Evolutionary conservation across 2,329 filamentous ascomycete species (phyloP).

Genomic region (Phaeoacremonium minimum): DNA sequence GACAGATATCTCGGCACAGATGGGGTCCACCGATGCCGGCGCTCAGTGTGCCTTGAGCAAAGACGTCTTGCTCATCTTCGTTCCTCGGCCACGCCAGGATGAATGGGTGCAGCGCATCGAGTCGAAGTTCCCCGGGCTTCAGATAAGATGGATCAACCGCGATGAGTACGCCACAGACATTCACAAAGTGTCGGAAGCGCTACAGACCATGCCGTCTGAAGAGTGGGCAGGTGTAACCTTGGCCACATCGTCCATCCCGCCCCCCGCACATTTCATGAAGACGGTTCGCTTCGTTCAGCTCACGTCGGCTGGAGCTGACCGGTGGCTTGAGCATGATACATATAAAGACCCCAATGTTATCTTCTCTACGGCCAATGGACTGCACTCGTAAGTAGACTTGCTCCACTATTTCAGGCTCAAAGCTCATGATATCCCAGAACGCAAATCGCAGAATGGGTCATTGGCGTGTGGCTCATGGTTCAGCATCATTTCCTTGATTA

Average conservation of each 20-base stretch:
- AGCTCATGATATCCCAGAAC: conserved; percentile 19
- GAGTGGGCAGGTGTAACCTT: conserved; percentile 36
- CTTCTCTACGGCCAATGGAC: conserved; percentile 36
- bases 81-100: conserved; percentile 21
- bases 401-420: no score
- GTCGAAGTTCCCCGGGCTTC: conserved; percentile 29
- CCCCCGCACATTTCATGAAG: conserved; percentile 22
- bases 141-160: conserved; percentile 26
- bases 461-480: conserved; percentile 19
- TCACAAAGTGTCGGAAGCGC: conserved; percentile 14
- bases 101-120: conserved; percentile 28
- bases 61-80: conserved; percentile 34
- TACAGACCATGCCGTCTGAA: conserved; percentile 22
- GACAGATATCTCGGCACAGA: no score
- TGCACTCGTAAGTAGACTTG: conserved; percentile 32
- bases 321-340: conserved; percentile 27
- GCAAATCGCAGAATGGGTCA: conserved; percentile 25
- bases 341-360: conserved; percentile 27
- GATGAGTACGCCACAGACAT: conserved; percentile 9
- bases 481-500: conserved; percentile 12
- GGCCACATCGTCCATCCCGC: conserved; percentile 24
- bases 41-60: no score
- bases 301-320: conserved; percentile 36
- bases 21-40: no score
- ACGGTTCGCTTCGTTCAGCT: conserved; percentile 40